Base-by-base conservation (phyloP, 2,329 filamentous ascomycete genomes). In the Corniculantispora saksenae region DNA sequence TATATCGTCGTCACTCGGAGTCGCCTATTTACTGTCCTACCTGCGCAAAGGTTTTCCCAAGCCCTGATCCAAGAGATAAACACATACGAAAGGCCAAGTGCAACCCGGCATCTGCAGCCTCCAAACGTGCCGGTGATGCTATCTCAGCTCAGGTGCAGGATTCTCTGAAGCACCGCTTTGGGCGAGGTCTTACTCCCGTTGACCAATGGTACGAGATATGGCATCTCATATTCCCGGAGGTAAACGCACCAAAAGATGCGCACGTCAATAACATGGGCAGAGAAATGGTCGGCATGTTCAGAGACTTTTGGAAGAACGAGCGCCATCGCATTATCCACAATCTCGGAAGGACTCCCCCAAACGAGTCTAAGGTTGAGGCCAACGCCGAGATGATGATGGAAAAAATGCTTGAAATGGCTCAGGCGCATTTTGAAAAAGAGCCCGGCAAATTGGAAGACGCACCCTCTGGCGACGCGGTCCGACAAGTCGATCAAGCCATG, bases 171-270 rank as follows among this genome's bases (percentile, higher is more conserved):
- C 27, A 53, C 15, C 65, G 64, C 3, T 61, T 63, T 1, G 32
- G 62, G n/a, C 58, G 62, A 3, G 66, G 60, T 9, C 40, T 66
- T 2, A 64, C 48, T 1, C 32, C 51, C 1, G 38, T 61, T 7
- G 40, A 67, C 4, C 67, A 70, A 38, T 70, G 68, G 68, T 59
- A 67, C 15, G n/a, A 53, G 6, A 67, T 70, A 19, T 69, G 67
- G 68, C n/a, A 65, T 1, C 62, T 67, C 32, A 47, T 70, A 0
- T 70, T 70, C n/a, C 54, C 35, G 3, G 58, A 55, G 2, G 58
- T 53, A 7, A 3, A 38, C 17, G 15, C n/a, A 1, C 62, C 48
- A 1, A 23, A 48, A 3, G 61, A 59, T 23, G 61, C 66, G 3
- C 66, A 67, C 38, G 47, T 70, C 9, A 66, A 59, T 4, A 67